Evolutionary conservation across 768 basidiomycete species (phyloP).

Genomic region (Kwoniella mangroviensis): DNA sequence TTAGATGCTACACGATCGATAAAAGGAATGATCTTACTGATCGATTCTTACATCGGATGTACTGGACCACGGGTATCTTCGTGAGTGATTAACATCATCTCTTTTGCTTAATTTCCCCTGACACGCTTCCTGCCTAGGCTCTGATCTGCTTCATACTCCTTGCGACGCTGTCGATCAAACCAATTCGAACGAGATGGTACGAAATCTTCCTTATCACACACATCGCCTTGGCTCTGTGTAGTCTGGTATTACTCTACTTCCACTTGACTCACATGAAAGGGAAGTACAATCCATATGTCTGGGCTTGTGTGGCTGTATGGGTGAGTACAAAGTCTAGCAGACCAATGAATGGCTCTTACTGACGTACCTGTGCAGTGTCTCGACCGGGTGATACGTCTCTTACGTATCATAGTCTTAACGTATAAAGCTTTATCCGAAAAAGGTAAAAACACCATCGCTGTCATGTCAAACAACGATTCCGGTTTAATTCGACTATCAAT

Average conservation of each 20-base stretch:
- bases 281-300: slow-evolving; percentile 31
- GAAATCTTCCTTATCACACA: slow-evolving; percentile 43
- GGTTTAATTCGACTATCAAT: slow-evolving; percentile 28
- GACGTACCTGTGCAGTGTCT: not conserved
- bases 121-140: slow-evolving; percentile 14
- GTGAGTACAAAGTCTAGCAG: slow-evolving; percentile 17
- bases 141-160: slow-evolving; percentile 31
- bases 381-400: slow-evolving; percentile 16
- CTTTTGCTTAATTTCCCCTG: not conserved
- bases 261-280: slow-evolving; percentile 38
- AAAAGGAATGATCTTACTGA: slow-evolving; percentile 5
- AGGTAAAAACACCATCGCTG: slow-evolving; percentile 15
- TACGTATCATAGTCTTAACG: slow-evolving; percentile 8
- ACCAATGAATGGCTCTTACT: no score
- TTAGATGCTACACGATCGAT: slow-evolving; percentile 14
- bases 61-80: slow-evolving; percentile 36
- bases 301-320: slow-evolving; percentile 38
- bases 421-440: slow-evolving; percentile 4
- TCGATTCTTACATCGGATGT: slow-evolving; percentile 22
- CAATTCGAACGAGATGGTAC: slow-evolving; percentile 32
- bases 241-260: slow-evolving; percentile 31
- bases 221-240: slow-evolving; percentile 30
- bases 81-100: slow-evolving; percentile 17
- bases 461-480: slow-evolving; percentile 14
- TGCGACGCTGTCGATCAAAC: slow-evolving; percentile 33